phyloP scores from a whole-genome alignment of 257 asterid species.

The Solanum lycopersicoides region DNA sequence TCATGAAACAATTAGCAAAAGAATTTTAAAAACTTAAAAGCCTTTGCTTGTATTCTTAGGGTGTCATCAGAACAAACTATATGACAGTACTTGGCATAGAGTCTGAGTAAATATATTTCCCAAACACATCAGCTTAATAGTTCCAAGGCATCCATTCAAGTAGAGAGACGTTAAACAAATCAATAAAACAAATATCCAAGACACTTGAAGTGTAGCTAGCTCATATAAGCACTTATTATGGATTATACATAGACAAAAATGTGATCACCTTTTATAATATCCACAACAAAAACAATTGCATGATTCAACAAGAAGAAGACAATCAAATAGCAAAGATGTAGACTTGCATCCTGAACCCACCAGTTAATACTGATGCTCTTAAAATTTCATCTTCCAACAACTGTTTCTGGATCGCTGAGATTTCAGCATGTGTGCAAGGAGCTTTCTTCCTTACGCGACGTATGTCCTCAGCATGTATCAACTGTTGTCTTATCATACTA shows the following conservation, averaged over 20 bases:
- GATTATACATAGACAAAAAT: neutral
- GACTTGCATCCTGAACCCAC: conserved; percentile 27
- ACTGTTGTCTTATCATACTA: conserved; percentile 70
- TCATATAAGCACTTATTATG: neutral
- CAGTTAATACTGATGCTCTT: conserved; percentile 41
- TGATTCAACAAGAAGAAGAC: neutral
- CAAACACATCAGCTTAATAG: neutral
- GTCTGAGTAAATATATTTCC: neutral
- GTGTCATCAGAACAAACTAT: neutral
- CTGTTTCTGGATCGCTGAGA: conserved; percentile 52
- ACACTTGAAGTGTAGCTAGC: neutral
- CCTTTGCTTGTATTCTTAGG: neutral
- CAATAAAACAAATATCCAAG: neutral
- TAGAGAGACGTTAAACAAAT: neutral
- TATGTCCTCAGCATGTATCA: conserved; percentile 55
- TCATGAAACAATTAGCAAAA: neutral
- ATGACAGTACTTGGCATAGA: neutral
- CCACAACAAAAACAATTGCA: neutral
- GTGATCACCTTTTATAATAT: neutral
- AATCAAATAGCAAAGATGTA: neutral
- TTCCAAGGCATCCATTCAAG: neutral
- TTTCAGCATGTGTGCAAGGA: conserved; percentile 73
- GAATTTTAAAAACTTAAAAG: neutral
- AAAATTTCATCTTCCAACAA: conserved; percentile 55
- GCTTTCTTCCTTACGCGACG: conserved; percentile 87